Percentiles rank a stretch among this genome's conserved stretches.
These are phyloP conservation scores for Vanrija pseudolonga DNA, from an alignment of 1,284 basidiomycete species.

Conservation along the genomic window DNA sequence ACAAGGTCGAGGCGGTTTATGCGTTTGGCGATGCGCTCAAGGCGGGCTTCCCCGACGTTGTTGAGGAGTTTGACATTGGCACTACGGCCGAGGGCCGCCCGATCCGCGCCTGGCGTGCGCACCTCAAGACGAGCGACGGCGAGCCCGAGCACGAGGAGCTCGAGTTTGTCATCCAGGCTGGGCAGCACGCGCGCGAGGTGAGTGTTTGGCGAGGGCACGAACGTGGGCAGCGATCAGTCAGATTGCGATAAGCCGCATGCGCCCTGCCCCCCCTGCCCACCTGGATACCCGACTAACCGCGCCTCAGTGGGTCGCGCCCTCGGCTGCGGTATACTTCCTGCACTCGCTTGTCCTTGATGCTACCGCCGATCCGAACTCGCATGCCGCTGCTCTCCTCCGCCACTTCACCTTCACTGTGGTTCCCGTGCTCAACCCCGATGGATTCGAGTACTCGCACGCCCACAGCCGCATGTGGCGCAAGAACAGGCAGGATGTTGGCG, in stretches of 20 bases:
- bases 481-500: slow-evolving; percentile 60
- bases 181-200: slow-evolving; percentile 76
- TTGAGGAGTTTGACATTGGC: slow-evolving; percentile 32
- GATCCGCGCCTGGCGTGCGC: slow-evolving; percentile 35
- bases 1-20: slow-evolving; percentile 36
- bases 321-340: slow-evolving; percentile 67
- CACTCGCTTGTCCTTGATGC: slow-evolving; percentile 62
- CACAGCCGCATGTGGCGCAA: slow-evolving; percentile 76
- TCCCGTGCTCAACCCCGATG: slow-evolving; percentile 77
- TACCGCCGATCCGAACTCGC: slow-evolving; percentile 43
- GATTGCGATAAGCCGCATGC: background rate
- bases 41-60: slow-evolving; percentile 29
- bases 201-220: slow-evolving; percentile 28
- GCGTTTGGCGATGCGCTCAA: slow-evolving; percentile 40
- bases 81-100: slow-evolving; percentile 34
- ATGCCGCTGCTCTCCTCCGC: slow-evolving; percentile 54
- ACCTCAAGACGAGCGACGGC: slow-evolving; percentile 12
- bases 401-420: slow-evolving; percentile 70
- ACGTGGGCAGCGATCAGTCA: background rate
- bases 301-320: slow-evolving; percentile 70
- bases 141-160: slow-evolving; percentile 11
- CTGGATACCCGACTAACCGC: background rate
- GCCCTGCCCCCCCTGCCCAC: background rate
- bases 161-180: slow-evolving; percentile 66
- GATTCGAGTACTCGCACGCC: slow-evolving; percentile 66